phyloP scores from a whole-genome alignment of 176 grass and related monocot genomes.

The Hyparrhenia diplandra region DNA sequence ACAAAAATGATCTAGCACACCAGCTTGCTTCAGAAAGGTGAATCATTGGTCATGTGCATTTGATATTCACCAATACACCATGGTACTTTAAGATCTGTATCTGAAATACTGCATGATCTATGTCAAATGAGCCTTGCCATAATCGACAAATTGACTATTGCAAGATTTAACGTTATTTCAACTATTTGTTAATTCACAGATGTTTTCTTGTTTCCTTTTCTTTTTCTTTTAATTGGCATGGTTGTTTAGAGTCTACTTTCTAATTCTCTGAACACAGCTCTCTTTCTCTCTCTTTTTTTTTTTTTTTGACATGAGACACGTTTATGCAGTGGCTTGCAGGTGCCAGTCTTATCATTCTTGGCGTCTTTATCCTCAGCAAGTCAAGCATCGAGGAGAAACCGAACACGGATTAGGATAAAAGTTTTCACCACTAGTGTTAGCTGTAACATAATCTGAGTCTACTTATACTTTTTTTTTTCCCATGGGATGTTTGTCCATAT shows the following conservation, averaged over 20 bases:
- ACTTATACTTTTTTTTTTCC: not conserved
- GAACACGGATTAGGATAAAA: slow-evolving; percentile 47
- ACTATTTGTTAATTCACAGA: not conserved
- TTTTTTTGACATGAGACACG: slow-evolving; percentile 16
- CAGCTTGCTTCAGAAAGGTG: not conserved
- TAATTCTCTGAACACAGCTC: not conserved
- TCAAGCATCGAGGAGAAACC: slow-evolving; percentile 60
- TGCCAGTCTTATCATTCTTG: slow-evolving; percentile 77
- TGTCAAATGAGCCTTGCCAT: not conserved
- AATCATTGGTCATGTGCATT: not conserved
- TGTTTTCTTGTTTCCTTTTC: not conserved
- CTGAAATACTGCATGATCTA: not conserved
- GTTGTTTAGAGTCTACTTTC: not conserved
- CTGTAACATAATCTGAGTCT: not conserved
- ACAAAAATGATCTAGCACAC: not conserved
- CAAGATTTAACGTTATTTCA: not conserved
- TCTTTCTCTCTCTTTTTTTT: too few species aligned
- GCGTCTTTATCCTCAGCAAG: slow-evolving; percentile 82
- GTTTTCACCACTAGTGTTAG: not conserved
- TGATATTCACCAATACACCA: not conserved
- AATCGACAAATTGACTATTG: not conserved
- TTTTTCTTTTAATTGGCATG: not conserved
- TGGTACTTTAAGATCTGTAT: not conserved
- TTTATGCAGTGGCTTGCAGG: slow-evolving; percentile 83
- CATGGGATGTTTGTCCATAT: not conserved